A percentile compares a stretch with the other conserved stretches of the same genome.
Evolutionary conservation across 176 grass and related monocot species (phyloP).

Genomic region (Oryza officinalis): DNA sequence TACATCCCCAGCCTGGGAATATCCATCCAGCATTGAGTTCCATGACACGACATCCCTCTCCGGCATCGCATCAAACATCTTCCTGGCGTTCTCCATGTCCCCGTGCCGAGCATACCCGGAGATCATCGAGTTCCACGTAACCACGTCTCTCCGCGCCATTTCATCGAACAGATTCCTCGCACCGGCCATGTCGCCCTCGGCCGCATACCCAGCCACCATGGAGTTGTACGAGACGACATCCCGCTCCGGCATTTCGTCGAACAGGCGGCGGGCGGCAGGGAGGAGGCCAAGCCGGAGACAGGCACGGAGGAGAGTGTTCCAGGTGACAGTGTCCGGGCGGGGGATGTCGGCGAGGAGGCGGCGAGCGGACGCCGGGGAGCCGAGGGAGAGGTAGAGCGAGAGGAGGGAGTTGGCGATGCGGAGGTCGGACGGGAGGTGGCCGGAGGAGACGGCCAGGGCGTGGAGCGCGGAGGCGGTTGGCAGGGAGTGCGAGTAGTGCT

Average conservation of each 20-base stretch:
- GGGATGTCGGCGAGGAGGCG: conserved; percentile 55
- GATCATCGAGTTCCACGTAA: conserved; percentile 57
- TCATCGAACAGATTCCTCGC: conserved; percentile 45
- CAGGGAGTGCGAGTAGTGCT: conserved; percentile 21
- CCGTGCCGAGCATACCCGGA: conserved; percentile 34
- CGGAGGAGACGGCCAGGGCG: conserved; percentile 43
- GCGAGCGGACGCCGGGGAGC: conserved; percentile 39
- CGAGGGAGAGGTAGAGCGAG: conserved; percentile 38
- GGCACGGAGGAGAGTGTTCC: conserved; percentile 63
- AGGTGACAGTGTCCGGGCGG: conserved; percentile 54
- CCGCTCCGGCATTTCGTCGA: conserved; percentile 52
- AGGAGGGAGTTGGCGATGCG: conserved; percentile 56
- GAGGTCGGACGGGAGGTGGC: conserved; percentile 41
- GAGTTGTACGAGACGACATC: conserved; percentile 59
- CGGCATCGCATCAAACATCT: conserved; percentile 48
- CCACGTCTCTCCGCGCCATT: conserved; percentile 51
- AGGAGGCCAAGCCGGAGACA: conserved; percentile 49
- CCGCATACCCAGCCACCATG: conserved; percentile 44
- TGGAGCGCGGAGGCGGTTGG: conserved; percentile 37
- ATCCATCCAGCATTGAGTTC: conserved; percentile 67
- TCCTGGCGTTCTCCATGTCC: conserved; percentile 38
- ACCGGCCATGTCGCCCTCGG: conserved; percentile 38
- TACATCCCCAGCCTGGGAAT: conserved; percentile 28
- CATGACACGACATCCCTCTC: conserved; percentile 56
- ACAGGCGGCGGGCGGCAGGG: conserved; percentile 42